Percentiles rank a stretch among this genome's conserved stretches.
Evolutionary conservation across 1,139 yeast genomes (phyloP).

Genomic region (Saccharomycopsis hybrid): DNA sequence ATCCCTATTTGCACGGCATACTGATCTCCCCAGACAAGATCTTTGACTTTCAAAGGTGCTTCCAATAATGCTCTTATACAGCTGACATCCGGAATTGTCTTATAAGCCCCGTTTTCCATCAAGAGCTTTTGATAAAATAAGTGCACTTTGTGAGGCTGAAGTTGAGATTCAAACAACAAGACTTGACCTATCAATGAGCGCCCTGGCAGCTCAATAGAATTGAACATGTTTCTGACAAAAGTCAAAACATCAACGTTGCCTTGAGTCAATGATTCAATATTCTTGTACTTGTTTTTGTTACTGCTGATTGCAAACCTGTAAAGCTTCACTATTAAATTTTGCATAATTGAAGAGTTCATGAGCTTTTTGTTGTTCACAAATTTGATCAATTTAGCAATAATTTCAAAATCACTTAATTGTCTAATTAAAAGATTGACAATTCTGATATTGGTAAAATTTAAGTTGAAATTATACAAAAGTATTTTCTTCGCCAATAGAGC

Average conservation of each 20-base stretch:
- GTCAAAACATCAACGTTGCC: conserved; percentile 7
- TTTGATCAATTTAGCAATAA: too few relatives aligned
- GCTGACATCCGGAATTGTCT: too few relatives aligned
- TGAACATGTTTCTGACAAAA: conserved; percentile 24
- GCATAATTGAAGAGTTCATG: too few relatives aligned
- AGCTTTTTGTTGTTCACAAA: too few relatives aligned
- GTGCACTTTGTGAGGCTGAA: conserved; percentile 35
- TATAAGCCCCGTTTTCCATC: background rate
- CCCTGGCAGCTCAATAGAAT: conserved; percentile 21
- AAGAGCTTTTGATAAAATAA: conserved; percentile 28
- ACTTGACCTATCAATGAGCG: conserved; percentile 23
- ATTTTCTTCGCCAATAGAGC: too few relatives aligned
- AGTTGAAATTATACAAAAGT: too few relatives aligned
- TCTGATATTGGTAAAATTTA: too few relatives aligned
- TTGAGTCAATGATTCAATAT: conserved; percentile 5
- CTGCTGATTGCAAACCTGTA: conserved; percentile 18
- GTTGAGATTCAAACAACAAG: conserved; percentile 41
- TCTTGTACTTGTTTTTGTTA: conserved; percentile 14
- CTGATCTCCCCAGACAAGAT: conserved; percentile 40
- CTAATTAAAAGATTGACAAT: too few relatives aligned
- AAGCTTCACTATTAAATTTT: too few relatives aligned
- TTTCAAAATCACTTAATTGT: too few relatives aligned
- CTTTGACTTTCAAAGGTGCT: conserved; percentile 29
- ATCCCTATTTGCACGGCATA: conserved; percentile 59
- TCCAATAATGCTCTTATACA: conserved; percentile 40